Evolutionary conservation across 176 grass and related monocot genomes (phyloP), one percentile per base, ranked within the genome.

Genomic region (Carex parvula): DNA sequence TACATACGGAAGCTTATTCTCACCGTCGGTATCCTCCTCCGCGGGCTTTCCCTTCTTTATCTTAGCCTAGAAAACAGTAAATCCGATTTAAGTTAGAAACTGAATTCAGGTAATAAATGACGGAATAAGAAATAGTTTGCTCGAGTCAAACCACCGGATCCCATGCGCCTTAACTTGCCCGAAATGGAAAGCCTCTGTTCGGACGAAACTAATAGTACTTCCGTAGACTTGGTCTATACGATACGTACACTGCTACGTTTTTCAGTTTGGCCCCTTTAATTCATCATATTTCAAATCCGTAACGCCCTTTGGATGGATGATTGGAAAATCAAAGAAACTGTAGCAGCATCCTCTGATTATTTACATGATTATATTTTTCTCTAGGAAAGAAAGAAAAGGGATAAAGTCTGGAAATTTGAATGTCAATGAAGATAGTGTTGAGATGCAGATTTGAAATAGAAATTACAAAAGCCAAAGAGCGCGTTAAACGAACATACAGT

Each of bases 1-100:
- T 70, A 95, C 89, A 87, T 95, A 95, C 5, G 85, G 90, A 21
- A 72, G 93, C 88, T 91, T 92, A 76, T 91, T 89, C n/a, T 84
- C 53, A 48, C 33, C 78, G 4, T 35, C 84, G n/a, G 64, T 89
- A 50, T 90, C 87, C 10, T 57, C 91, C 44, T 64, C 81, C 84
- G n/a, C 80, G 35, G 32, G 53, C 7, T 84, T 59, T 6, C 64
- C 84, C 32, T 77, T 77, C 73, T 77, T 77, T 54, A 32, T 12
- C 21, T 77, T 77, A 3, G 50, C 73, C 73, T 77, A 77, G 41
- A 24, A 7, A 54, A 52, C 21, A 75, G 3, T 13, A 50, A 73
- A 22, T 4, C 11, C 21, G 46, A 75, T 53, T 13, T 26, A 54
- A 54, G 30, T 73, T 73, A 73, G 70, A 20, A 70, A 44, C 17